Evolutionary conservation across 2,329 filamentous ascomycete species (phyloP), one percentile per base, ranked within the genome.

Genomic region (Penicillium thymicola): DNA sequence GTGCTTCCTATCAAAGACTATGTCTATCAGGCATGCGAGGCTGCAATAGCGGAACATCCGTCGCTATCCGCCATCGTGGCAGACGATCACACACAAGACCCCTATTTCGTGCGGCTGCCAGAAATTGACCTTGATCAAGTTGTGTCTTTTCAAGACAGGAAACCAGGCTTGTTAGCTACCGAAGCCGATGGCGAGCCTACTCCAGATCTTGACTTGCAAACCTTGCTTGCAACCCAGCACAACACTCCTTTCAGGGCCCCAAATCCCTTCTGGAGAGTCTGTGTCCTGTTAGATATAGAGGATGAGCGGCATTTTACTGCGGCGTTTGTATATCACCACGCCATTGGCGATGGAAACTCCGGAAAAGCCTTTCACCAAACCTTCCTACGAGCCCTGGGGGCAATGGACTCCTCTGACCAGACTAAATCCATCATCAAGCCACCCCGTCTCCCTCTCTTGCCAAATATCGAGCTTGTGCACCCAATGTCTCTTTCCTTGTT

Each of bases 241-340:
- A 75, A 75, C 49, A 72, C 57, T 16, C 62, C 71, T 4, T 78
- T 75, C 62, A 68, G 70, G 23, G 60, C 70, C 2, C 67, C 66
- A 4, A 46, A 69, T 18, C 75, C 78, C 1, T 76, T 75, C 58
- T 82, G 79, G 79, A 73, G 77, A 21, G 64, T 81, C 2, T 60
- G 73, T 18, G 61, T 81, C 23, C 54, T 79, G 9, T 62, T 66
- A n/a, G 60, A 68, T 14, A 38, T 62, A 14, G 60, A 58, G 9
- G 54, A 65, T 32, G 18, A 61, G 2, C 62, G 53, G 3, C 60
- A 57, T 2, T 80, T 82, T 56, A 78, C 76, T 0, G 76, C 73
- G 2, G 66, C 65, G 2, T 81, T 79, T 65, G 67, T 80, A 10
- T 80, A 72, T 59, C 79, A 82, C 54, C 79, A 81, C 66, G 76